Conservation (phyloP, 176 grass and related monocot genomes). For the Saccharum spontaneum region DNA sequence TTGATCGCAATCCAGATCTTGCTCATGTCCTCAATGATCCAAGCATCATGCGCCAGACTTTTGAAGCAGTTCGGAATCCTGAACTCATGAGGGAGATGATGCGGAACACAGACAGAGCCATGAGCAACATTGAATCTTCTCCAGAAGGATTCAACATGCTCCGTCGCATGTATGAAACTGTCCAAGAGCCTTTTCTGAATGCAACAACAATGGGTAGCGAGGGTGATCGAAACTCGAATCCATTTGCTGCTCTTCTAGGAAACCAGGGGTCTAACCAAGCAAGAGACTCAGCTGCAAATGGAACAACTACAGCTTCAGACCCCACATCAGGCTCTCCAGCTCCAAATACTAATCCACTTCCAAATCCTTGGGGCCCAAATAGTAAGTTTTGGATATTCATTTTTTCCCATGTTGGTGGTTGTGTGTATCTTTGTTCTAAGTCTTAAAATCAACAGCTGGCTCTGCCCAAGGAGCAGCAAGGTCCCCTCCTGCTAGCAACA, state of each 20-base stretch:
- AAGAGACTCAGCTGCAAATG: conserved; percentile 41
- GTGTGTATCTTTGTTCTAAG: conserved; percentile 20
- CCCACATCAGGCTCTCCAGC: conserved; percentile 62
- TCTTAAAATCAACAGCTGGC: conserved; percentile 52
- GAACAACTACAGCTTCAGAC: conserved; percentile 50
- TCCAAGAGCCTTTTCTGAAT: conserved; percentile 97
- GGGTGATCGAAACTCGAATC: conserved; percentile 64
- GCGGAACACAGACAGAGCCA: conserved; percentile 97
- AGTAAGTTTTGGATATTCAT: conserved; percentile 47
- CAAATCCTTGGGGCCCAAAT: conserved; percentile 83
- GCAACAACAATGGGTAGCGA: conserved; percentile 85
- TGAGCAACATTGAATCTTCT: conserved; percentile 98
- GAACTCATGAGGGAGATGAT: conserved; percentile 99
- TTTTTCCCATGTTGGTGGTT: conserved; percentile 1
- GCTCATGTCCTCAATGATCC: conserved; percentile 98
- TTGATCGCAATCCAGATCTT: conserved; percentile 95
- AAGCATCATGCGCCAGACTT: conserved; percentile 80
- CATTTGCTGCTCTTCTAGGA: conserved; percentile 83
- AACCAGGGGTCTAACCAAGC: conserved; percentile 67
- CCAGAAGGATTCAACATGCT: conserved; percentile 99
- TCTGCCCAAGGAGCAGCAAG: conserved; percentile 52
- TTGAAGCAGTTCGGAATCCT: conserved; percentile 91
- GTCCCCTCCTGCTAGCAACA: conserved; percentile 51
- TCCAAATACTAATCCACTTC: conserved; percentile 92
- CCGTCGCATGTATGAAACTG: conserved; percentile 97